These are phyloP conservation scores for Thelonectria discophora DNA, from an alignment of 2,329 filamentous ascomycete genomes.

Conservation along the genomic window DNA sequence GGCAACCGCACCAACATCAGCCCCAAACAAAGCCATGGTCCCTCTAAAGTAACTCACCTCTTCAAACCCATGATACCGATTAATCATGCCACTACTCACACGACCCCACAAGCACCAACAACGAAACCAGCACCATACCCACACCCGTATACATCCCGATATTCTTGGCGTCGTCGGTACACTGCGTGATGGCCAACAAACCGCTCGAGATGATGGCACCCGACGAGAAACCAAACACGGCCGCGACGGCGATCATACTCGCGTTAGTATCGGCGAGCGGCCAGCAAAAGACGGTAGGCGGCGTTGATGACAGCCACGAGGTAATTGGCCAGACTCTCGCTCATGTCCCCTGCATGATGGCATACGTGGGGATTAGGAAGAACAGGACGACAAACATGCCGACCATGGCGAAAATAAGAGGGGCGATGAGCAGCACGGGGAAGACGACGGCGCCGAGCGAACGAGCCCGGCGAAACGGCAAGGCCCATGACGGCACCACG, in stretches of 20 bases:
- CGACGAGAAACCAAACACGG: constrained; percentile 51
- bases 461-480: constrained; percentile 25
- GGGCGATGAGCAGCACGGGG: constrained; percentile 56
- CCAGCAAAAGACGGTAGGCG: constrained; percentile 54
- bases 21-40: constrained; percentile 36
- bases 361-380: constrained; percentile 62
- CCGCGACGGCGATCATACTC: constrained; percentile 48
- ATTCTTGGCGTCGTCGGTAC: constrained; percentile 36
- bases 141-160: constrained; percentile 66
- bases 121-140: constrained; percentile 52
- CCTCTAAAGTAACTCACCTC: constrained; percentile 38
- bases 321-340: constrained; percentile 68
- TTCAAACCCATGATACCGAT: constrained; percentile 44
- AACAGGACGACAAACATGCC: constrained; percentile 34
- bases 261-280: constrained; percentile 42
- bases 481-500: constrained; percentile 1
- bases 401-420: constrained; percentile 56
- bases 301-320: constrained; percentile 75
- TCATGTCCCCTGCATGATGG: constrained; percentile 63
- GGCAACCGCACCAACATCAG: constrained; percentile 21
- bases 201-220: constrained; percentile 56
- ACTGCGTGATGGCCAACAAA: constrained; percentile 53
- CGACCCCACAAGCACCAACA: constrained; percentile 55
- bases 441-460: constrained; percentile 48
- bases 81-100: constrained; percentile 46